Evolutionary conservation across 1,284 basidiomycete species (phyloP).

Genomic region (Ceratobasidium sp.): DNA sequence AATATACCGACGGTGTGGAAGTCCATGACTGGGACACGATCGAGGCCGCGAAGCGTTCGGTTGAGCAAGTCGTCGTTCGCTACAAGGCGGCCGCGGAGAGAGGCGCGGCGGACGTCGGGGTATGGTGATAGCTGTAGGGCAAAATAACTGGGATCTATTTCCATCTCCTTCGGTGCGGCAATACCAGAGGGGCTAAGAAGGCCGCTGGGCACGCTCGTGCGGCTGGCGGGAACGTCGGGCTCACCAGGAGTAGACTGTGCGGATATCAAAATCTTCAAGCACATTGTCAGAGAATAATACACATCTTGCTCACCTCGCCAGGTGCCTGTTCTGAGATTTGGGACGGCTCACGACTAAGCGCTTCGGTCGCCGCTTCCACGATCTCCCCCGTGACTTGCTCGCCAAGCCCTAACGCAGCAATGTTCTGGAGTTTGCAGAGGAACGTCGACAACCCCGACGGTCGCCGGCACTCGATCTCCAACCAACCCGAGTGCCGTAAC

Average conservation of each 20-base stretch:
- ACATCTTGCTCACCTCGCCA: slow-evolving; percentile 12
- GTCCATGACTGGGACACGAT: slow-evolving; percentile 94
- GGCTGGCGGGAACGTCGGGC: too few relatives aligned
- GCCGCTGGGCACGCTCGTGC: not conserved
- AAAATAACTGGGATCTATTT: slow-evolving; percentile 88
- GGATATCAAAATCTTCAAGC: slow-evolving; percentile 15
- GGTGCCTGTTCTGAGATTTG: not conserved
- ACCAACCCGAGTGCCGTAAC: slow-evolving; percentile 84
- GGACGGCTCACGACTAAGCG: not conserved
- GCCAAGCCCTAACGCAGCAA: slow-evolving; percentile 76
- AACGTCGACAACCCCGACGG: slow-evolving; percentile 89
- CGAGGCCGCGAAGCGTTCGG: slow-evolving; percentile 77
- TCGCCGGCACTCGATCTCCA: slow-evolving; percentile 86
- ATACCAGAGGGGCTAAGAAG: slow-evolving; percentile 80
- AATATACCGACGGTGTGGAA: slow-evolving; percentile 97
- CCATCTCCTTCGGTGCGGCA: slow-evolving; percentile 73
- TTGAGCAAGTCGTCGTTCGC: slow-evolving; percentile 63
- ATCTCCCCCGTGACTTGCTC: slow-evolving; percentile 34
- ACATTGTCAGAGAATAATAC: not conserved
- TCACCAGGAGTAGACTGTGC: slow-evolving; percentile 16
- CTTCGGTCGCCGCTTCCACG: slow-evolving; percentile 32
- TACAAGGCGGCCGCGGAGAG: slow-evolving; percentile 55
- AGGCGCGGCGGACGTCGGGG: slow-evolving; percentile 60
- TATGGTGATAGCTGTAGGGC: slow-evolving; percentile 88
- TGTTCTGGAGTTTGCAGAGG: slow-evolving; percentile 91